Conservation (phyloP, 2,329 filamentous ascomycete species). For the Fusarium temperatum region DNA sequence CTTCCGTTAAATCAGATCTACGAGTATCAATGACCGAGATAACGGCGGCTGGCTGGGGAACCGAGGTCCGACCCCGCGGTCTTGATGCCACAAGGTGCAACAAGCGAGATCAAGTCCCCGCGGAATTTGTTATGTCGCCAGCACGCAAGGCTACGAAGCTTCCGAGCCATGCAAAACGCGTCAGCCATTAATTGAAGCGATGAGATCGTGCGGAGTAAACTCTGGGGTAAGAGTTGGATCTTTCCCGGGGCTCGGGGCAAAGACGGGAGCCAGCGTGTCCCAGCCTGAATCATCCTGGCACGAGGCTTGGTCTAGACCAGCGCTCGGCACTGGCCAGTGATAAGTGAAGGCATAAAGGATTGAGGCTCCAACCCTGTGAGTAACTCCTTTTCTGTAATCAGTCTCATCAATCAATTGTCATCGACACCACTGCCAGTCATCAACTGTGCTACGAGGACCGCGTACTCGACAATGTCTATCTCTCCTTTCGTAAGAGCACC, state of each 20-base stretch:
- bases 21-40: accelerated
- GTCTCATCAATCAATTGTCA: not conserved
- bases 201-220: not conserved
- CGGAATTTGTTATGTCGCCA: too few relatives aligned
- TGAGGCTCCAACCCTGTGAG: not conserved
- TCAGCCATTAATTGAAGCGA: not conserved
- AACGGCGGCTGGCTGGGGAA: not conserved
- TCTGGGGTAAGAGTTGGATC: not conserved
- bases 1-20: not conserved
- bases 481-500: not conserved
- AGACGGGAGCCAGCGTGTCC: not conserved
- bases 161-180: not conserved
- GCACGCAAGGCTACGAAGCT: not conserved
- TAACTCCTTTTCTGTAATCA: not conserved
- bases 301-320: not conserved
- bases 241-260: not conserved
- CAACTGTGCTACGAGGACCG: not conserved
- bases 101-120: not conserved
- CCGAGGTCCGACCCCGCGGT: too few relatives aligned
- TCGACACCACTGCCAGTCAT: not conserved
- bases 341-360: not conserved
- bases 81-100: not conserved
- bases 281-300: not conserved
- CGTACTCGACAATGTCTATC: not conserved
- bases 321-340: not conserved